phyloP scores from a whole-genome alignment of 176 grass and related monocot species.

The Cenchrus fungigraminus region DNA sequence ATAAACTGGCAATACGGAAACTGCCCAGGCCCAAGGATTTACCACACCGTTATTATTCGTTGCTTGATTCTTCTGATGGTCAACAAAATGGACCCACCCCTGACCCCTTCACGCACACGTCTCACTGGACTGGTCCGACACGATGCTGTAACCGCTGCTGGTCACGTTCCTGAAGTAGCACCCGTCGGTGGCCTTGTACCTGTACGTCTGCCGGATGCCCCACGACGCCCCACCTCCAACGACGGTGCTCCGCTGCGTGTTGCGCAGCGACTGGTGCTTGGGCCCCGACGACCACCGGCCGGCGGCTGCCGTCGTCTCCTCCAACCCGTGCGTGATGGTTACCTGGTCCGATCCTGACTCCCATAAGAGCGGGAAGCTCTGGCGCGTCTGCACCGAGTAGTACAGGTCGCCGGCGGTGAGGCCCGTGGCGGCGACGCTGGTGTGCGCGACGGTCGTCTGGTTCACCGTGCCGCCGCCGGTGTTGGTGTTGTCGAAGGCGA shows the following conservation, averaged over 20 bases:
- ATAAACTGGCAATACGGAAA: too few species aligned
- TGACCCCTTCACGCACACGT: slow-evolving; percentile 7
- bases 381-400: slow-evolving; percentile 55
- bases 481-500: slow-evolving; percentile 62
- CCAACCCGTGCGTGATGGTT: not conserved
- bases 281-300: slow-evolving; percentile 34
- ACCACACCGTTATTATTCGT: too few species aligned
- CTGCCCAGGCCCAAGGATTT: too few species aligned
- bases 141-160: slow-evolving; percentile 39
- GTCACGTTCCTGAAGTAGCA: slow-evolving; percentile 68
- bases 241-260: slow-evolving; percentile 50
- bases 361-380: slow-evolving; percentile 47
- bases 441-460: slow-evolving; percentile 32
- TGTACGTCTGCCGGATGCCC: slow-evolving; percentile 61
- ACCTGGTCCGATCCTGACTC: not conserved
- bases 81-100: too few species aligned
- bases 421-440: slow-evolving; percentile 41
- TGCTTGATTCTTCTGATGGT: too few species aligned
- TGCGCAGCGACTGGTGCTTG: slow-evolving; percentile 53
- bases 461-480: slow-evolving; percentile 41
- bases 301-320: slow-evolving; percentile 37
- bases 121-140: slow-evolving; percentile 37
- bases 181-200: slow-evolving; percentile 58
- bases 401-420: slow-evolving; percentile 21
- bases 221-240: slow-evolving; percentile 40